Evolutionary conservation across 2,329 filamentous ascomycete species (phyloP).

Genomic region (Ophiocordyceps robertsii): DNA sequence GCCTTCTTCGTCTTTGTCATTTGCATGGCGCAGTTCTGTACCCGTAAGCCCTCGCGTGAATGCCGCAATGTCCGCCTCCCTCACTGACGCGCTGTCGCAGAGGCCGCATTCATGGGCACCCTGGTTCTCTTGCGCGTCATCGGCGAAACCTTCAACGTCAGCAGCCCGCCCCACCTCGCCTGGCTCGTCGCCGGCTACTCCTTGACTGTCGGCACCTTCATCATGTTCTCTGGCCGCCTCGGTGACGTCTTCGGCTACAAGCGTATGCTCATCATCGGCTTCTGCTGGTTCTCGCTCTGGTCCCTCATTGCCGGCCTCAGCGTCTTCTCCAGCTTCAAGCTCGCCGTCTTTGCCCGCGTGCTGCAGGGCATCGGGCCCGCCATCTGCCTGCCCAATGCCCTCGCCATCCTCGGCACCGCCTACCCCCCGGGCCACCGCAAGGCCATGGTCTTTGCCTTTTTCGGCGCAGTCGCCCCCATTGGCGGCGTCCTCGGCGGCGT

Average conservation of each 20-base stretch:
- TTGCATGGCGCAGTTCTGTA: slow-evolving; percentile 30
- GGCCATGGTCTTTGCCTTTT: slow-evolving; percentile 43
- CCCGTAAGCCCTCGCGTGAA: slow-evolving; percentile 11
- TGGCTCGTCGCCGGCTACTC: slow-evolving; percentile 47
- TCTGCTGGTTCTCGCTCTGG: slow-evolving; percentile 41
- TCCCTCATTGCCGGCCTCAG: slow-evolving; percentile 31
- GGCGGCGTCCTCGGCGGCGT: slow-evolving; percentile 29
- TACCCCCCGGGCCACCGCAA: slow-evolving; percentile 45
- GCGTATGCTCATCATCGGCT: slow-evolving; percentile 37
- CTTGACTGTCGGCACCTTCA: slow-evolving; percentile 41
- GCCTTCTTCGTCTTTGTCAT: slow-evolving; percentile 26
- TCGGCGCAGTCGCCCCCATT: slow-evolving; percentile 31
- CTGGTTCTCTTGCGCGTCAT: slow-evolving; percentile 35
- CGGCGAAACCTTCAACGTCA: slow-evolving; percentile 29
- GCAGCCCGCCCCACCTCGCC: slow-evolving; percentile 28
- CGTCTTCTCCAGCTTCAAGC: slow-evolving; percentile 22
- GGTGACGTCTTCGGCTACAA: slow-evolving; percentile 47
- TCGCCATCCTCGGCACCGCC: slow-evolving; percentile 45
- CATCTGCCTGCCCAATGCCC: slow-evolving; percentile 47
- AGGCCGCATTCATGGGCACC: slow-evolving; percentile 18
- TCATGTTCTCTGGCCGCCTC: slow-evolving; percentile 41
- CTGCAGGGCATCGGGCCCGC: slow-evolving; percentile 50
- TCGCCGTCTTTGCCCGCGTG: slow-evolving; percentile 38
- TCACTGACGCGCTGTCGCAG: slow-evolving; percentile 7
- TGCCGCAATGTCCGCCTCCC: background rate